Conservation (phyloP, 148 eudicot species). For the Rhododendron ferrugineum region DNA sequence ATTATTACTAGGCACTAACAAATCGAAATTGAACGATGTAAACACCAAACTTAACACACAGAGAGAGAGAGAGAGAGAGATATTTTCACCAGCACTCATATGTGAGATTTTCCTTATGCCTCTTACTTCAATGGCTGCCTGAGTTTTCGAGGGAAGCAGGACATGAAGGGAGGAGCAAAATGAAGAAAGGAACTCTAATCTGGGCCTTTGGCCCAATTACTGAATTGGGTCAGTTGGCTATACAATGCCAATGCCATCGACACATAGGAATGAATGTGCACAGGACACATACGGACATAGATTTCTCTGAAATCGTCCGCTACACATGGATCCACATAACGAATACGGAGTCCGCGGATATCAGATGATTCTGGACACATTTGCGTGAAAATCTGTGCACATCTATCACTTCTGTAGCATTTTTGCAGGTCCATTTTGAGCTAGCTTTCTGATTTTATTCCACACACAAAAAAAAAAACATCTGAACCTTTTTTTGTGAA, state of each 20-base stretch:
- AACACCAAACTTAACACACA: not conserved
- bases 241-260: too few relatives aligned
- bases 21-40: not conserved
- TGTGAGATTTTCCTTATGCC: not conserved
- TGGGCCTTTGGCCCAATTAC: not conserved
- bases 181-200: not conserved
- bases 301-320: too few relatives aligned
- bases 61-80: constrained; percentile 6
- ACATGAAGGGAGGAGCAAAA: not conserved
- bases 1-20: not conserved
- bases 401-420: not conserved
- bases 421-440: too few relatives aligned
- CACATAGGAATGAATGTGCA: too few relatives aligned
- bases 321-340: too few relatives aligned
- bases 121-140: not conserved
- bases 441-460: not conserved
- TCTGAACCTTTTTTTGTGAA: not conserved
- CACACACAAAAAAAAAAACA: not conserved
- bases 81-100: constrained; percentile 18
- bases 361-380: too few relatives aligned
- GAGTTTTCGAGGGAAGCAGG: not conserved
- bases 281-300: too few relatives aligned
- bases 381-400: not conserved
- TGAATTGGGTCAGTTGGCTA: not conserved
- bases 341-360: too few relatives aligned